Conservation (phyloP, 345 rosid genomes). For the Combretum micranthum region DNA sequence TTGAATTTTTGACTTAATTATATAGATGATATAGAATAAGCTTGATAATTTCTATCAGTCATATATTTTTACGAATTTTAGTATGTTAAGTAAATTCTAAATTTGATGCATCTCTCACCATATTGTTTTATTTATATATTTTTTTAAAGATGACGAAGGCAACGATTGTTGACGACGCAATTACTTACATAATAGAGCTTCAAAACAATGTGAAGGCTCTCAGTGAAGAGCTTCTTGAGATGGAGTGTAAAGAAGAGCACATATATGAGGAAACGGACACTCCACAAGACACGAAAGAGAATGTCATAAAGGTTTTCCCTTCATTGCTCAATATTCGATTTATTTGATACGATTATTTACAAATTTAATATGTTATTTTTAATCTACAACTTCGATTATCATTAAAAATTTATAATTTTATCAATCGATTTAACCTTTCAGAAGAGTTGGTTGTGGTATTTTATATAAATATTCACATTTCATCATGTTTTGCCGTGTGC, state of each 20-base stretch:
- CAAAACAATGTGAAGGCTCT: conserved; percentile 38
- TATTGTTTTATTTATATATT: background rate
- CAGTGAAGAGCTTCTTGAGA: conserved; percentile 43
- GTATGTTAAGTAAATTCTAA: no score
- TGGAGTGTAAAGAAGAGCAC: conserved; percentile 34
- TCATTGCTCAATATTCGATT: background rate
- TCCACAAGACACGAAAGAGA: conserved; percentile 36
- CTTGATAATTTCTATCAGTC: no score
- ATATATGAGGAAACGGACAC: conserved; percentile 15
- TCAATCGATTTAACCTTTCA: background rate
- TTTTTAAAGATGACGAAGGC: conserved; percentile 68
- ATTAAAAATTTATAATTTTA: background rate
- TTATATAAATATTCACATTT: background rate
- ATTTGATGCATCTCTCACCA: background rate
- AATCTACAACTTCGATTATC: background rate
- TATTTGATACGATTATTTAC: background rate
- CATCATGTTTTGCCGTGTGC: background rate
- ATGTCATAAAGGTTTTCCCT: conserved; percentile 44
- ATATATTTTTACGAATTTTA: no score
- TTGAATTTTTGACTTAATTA: background rate
- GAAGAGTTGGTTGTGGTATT: background rate
- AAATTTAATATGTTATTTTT: background rate
- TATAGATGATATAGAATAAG: background rate
- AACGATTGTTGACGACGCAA: conserved; percentile 74
- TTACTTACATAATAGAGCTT: conserved; percentile 63